phyloP scores from a whole-genome alignment of 495 filamentous ascomycete species.

The Penicillium parvum region DNA sequence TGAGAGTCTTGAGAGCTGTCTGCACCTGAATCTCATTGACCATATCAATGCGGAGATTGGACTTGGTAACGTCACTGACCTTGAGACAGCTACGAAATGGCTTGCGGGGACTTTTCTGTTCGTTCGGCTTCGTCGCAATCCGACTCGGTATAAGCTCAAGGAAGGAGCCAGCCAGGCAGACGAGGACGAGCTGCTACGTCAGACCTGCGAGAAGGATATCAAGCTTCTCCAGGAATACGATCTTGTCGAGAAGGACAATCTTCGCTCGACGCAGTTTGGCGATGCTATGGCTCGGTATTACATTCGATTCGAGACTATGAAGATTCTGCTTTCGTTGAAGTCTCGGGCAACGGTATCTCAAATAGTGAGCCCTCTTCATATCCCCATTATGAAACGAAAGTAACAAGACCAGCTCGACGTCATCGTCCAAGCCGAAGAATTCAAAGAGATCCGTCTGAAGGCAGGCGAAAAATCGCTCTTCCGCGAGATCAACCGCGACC shows the following conservation, averaged over 20 bases:
- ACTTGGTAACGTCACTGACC: conserved; percentile 69
- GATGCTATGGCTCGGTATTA: conserved; percentile 93
- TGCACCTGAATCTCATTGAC: conserved; percentile 85
- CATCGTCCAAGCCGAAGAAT: conserved; percentile 70
- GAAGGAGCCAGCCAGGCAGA: conserved; percentile 49
- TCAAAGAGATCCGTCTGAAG: conserved; percentile 71
- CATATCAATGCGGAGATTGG: conserved; percentile 94
- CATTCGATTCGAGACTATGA: conserved; percentile 89
- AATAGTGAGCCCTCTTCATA: conserved; percentile 53
- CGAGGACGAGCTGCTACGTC: conserved; percentile 66
- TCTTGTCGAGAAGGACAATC: conserved; percentile 50
- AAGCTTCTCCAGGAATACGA: conserved; percentile 57
- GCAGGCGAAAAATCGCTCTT: conserved; percentile 70
- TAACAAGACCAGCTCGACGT: conserved; percentile 55
- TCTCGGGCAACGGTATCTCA: conserved; percentile 58
- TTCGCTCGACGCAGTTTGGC: conserved; percentile 73
- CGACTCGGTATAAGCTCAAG: conserved; percentile 69
- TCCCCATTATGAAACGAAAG: conserved; percentile 1
- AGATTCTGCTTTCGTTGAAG: conserved; percentile 60
- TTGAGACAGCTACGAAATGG: conserved; percentile 75
- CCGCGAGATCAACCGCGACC: conserved; percentile 74
- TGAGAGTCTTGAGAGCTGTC: conserved; percentile 78
- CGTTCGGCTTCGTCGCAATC: conserved; percentile 76
- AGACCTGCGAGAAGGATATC: conserved; percentile 79
- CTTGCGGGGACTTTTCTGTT: conserved; percentile 82